Conservation (phyloP, 2,329 filamentous ascomycete genomes). For the Aureobasidium melanogenum region DNA sequence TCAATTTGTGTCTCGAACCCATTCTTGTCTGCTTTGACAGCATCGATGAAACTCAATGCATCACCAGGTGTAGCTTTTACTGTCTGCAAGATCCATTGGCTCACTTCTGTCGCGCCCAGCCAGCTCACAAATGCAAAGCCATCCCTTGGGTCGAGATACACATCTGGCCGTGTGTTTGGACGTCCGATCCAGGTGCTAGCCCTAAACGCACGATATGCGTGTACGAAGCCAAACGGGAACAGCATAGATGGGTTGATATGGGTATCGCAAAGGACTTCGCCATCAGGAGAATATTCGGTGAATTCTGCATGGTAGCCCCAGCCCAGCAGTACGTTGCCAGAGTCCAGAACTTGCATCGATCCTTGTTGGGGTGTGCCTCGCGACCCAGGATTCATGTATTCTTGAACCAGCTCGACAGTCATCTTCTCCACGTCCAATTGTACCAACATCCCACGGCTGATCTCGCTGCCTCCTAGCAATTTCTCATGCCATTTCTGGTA, state of each 20-base stretch:
- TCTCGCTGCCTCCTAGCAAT: neutral
- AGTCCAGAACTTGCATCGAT: slow-evolving; percentile 42
- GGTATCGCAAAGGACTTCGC: slow-evolving; percentile 43
- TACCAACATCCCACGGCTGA: slow-evolving; percentile 21
- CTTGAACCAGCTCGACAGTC: slow-evolving; percentile 20
- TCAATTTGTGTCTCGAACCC: slow-evolving; percentile 18
- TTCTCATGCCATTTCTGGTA: neutral
- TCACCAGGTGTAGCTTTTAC: neutral
- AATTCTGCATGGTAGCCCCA: slow-evolving; percentile 40
- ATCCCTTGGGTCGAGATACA: slow-evolving; percentile 28
- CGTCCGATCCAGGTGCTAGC: slow-evolving; percentile 7
- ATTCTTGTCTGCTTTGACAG: slow-evolving; percentile 18
- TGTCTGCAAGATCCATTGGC: slow-evolving; percentile 13
- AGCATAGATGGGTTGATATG: slow-evolving; percentile 32
- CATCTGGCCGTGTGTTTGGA: slow-evolving; percentile 4
- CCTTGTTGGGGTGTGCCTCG: slow-evolving; percentile 42
- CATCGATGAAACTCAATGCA: neutral
- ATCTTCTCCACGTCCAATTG: slow-evolving; percentile 19
- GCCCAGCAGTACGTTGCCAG: slow-evolving; percentile 47
- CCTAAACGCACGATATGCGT: slow-evolving; percentile 44
- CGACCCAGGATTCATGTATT: slow-evolving; percentile 19
- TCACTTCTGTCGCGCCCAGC: slow-evolving; percentile 16
- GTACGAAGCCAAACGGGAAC: slow-evolving; percentile 29
- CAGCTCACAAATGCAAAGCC: slow-evolving; percentile 19
- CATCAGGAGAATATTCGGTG: slow-evolving; percentile 35